phyloP scores from a whole-genome alignment of 495 filamentous ascomycete genomes.

The Chaetomium tenue region DNA sequence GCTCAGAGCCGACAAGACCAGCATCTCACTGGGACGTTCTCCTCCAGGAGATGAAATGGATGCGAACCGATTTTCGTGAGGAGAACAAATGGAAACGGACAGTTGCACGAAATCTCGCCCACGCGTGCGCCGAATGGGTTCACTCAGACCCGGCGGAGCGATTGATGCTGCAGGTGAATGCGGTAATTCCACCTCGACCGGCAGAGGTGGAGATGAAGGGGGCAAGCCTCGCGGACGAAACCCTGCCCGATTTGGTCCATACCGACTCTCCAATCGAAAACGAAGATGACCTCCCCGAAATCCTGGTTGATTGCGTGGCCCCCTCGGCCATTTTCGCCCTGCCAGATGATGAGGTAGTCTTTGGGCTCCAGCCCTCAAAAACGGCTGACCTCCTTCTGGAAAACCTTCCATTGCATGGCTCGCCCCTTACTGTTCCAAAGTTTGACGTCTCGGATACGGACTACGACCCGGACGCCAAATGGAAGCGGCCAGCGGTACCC shows the following conservation, averaged over 20 bases:
- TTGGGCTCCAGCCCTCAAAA: slow-evolving; percentile 71
- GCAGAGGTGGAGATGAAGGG: slow-evolving; percentile 23
- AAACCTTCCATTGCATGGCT: slow-evolving; percentile 76
- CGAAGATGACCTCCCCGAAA: slow-evolving; percentile 48
- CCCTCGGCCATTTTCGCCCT: slow-evolving; percentile 82
- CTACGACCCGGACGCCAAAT: slow-evolving; percentile 62
- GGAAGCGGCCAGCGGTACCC: slow-evolving; percentile 75
- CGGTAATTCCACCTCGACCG: slow-evolving; percentile 41
- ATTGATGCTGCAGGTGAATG: slow-evolving; percentile 63
- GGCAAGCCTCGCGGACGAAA: slow-evolving; percentile 32
- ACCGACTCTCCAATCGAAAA: slow-evolving; percentile 49
- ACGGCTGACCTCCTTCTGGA: slow-evolving; percentile 77
- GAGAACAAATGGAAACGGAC: slow-evolving; percentile 92
- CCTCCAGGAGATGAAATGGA: slow-evolving; percentile 91
- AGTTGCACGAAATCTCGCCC: slow-evolving; percentile 70
- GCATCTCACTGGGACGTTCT: slow-evolving; percentile 80
- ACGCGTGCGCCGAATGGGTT: slow-evolving; percentile 79
- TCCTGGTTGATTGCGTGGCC: slow-evolving; percentile 47
- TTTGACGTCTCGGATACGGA: slow-evolving; percentile 55
- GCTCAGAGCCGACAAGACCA: slow-evolving; percentile 71
- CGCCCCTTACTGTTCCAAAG: slow-evolving; percentile 58
- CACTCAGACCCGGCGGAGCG: slow-evolving; percentile 60
- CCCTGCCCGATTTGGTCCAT: slow-evolving; percentile 69
- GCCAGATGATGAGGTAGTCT: slow-evolving; percentile 75
- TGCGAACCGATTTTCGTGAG: slow-evolving; percentile 91